Percentiles rank a stretch among this genome's conserved stretches.
These are phyloP conservation scores for Lanmaoa rubissima DNA, from an alignment of 768 basidiomycete genomes.

Conservation along the genomic window DNA sequence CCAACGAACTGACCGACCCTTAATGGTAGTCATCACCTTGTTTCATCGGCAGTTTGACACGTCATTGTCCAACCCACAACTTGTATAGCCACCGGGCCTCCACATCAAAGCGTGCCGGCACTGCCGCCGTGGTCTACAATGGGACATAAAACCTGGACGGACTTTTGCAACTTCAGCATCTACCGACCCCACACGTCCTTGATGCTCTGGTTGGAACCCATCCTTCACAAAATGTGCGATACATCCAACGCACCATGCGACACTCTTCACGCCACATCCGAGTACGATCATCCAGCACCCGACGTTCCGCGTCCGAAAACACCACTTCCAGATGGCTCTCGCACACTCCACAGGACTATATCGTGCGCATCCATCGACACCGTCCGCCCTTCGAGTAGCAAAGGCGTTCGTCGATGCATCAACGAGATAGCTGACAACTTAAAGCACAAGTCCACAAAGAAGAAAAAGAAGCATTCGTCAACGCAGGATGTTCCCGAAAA, in stretches of 20 bases:
- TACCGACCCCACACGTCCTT: neutral
- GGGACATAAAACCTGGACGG: slow-evolving; percentile 5
- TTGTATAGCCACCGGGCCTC: neutral
- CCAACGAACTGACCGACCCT: neutral
- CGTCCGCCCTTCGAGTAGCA: neutral
- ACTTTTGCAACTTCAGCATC: neutral
- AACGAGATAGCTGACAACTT: slow-evolving; percentile 7
- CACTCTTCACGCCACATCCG: neutral
- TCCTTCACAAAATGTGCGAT: slow-evolving; percentile 1
- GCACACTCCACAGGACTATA: slow-evolving; percentile 15
- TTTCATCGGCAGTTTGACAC: neutral
- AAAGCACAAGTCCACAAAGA: slow-evolving; percentile 6
- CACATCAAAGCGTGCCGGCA: slow-evolving; percentile 7
- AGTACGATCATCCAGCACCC: neutral
- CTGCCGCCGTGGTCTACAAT: slow-evolving; percentile 8
- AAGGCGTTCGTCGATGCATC: slow-evolving; percentile 16
- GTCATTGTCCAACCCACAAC: neutral
- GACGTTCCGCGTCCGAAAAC: neutral
- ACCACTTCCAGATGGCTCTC: neutral
- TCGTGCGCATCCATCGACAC: slow-evolving; percentile 22
- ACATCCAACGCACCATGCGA: neutral
- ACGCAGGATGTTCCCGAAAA: neutral
- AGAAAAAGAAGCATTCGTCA: neutral
- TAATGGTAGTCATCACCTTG: neutral
- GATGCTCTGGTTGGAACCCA: neutral